Evolutionary conservation across 345 rosid genomes (phyloP).

Genomic region (Brassica nigra): DNA sequence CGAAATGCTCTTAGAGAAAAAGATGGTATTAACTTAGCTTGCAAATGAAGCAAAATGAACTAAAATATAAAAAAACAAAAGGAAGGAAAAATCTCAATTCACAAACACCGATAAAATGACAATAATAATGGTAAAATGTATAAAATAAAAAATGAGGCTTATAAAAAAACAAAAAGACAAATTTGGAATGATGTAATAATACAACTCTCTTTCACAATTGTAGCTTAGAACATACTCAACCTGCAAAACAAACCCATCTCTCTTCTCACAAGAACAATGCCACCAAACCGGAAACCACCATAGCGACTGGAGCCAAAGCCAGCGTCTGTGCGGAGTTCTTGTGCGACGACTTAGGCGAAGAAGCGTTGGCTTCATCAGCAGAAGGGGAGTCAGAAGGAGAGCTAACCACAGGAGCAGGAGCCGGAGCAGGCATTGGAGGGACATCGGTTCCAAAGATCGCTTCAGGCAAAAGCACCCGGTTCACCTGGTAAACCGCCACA

Average conservation of each 20-base stretch:
- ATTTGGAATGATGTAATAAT: constrained; percentile 25
- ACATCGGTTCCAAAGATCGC: constrained; percentile 89
- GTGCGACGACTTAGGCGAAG: constrained; percentile 47
- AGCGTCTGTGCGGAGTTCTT: constrained; percentile 50
- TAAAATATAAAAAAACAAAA: not conserved
- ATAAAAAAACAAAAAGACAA: constrained; percentile 20
- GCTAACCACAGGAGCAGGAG: constrained; percentile 70
- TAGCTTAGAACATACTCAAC: constrained; percentile 36
- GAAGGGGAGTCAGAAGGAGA: constrained; percentile 73
- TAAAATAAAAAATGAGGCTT: constrained; percentile 36
- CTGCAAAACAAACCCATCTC: constrained; percentile 24
- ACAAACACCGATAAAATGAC: constrained; percentile 25
- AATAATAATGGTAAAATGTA: constrained; percentile 30
- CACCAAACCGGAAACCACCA: constrained; percentile 50
- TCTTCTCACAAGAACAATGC: constrained; percentile 51
- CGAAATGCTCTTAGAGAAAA: not conserved
- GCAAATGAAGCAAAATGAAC: constrained; percentile 26
- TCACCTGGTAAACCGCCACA: constrained; percentile 81
- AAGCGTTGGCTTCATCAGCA: constrained; percentile 30
- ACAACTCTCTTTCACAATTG: constrained; percentile 32
- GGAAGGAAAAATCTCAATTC: constrained; percentile 18
- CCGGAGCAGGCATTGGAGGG: constrained; percentile 86
- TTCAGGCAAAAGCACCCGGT: constrained; percentile 75
- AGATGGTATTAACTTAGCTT: constrained; percentile 8
- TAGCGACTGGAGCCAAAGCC: constrained; percentile 44